Base-by-base conservation (phyloP, 1,284 basidiomycete genomes). In the Chondrostereum purpureum region DNA sequence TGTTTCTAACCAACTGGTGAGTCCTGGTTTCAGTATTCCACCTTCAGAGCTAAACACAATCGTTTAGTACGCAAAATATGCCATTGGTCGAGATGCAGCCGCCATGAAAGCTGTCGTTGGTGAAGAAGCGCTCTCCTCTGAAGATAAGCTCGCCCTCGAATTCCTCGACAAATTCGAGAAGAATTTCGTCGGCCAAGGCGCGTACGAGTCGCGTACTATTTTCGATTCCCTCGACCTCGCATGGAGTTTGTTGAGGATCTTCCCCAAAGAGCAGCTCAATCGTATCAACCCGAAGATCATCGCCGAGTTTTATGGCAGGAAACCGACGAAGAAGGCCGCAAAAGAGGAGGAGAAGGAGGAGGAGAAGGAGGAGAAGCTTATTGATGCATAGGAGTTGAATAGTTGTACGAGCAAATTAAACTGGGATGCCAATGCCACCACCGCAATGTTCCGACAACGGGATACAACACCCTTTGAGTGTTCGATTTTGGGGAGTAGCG, bases 71-170 rank as follows among this genome's bases (percentile, higher is more conserved):
- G 91, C 92, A 57, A 95, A 94, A 70, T 97, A 97, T 67, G 94
- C 94, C 55, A 94, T 96, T 60, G 96, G 94, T 44, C 83, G 92
- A 60, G 96, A 99, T 62, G 96, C 96, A 22, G 93, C 95, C 1
- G 79, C 94, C 3, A 99, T 99, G 96, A 99, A 99, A 70, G 96
- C 96, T 46, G 96, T 99, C 39, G 96, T 99, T 41, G 96, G 96
- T 62, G 96, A 99, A 66, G 96, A 99, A 65, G 95, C 96, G 4
- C 69, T 99, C 54, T 92, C 89, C 23, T 71, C 83, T 0, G 95
- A 98, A 65, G 95, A 98, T 65, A 95, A 94, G 68, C 75, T 93
- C 39, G 91, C 92, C 3, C 69, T 95, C 44, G 92, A 94, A 64
- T 95, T 96, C 73, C 68, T 95, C 55, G 90, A 92, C 65, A 91